Evolutionary conservation across 2,329 filamentous ascomycete species (phyloP).

Genomic region (Bipolaris cookei): DNA sequence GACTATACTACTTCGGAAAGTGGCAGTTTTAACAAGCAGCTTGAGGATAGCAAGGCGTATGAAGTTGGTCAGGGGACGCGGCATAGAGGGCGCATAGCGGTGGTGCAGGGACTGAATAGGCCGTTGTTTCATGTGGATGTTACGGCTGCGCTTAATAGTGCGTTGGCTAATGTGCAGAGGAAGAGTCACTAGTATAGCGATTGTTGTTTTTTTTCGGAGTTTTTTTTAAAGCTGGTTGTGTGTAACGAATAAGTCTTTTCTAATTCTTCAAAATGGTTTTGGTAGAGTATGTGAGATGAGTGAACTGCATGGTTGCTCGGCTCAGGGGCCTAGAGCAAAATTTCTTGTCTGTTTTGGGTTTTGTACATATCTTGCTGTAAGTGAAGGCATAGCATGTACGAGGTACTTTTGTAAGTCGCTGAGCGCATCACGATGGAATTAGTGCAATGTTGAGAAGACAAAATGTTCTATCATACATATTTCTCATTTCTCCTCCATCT

Average conservation of each 20-base stretch:
- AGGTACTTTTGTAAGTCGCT: too few species aligned
- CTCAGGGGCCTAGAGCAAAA: neutral
- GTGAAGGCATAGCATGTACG: neutral
- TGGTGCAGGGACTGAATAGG: slow-evolving; percentile 83
- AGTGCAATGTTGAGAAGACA: neutral
- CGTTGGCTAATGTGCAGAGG: slow-evolving; percentile 73
- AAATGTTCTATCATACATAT: neutral
- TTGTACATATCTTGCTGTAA: neutral
- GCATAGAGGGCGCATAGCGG: slow-evolving; percentile 52
- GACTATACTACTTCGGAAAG: slow-evolving; percentile 25
- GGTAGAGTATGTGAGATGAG: neutral
- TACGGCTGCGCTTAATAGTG: slow-evolving; percentile 88
- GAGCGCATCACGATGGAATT: neutral
- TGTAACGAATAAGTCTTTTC: neutral
- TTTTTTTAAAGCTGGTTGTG: neutral
- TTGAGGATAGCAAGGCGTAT: slow-evolving; percentile 43
- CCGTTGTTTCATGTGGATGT: slow-evolving; percentile 97
- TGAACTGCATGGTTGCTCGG: neutral
- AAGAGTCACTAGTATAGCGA: slow-evolving; percentile 42
- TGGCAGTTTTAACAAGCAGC: slow-evolving; percentile 42
- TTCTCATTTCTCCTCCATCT: neutral
- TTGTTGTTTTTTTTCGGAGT: neutral
- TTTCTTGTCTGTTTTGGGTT: neutral
- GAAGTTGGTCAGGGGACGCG: slow-evolving; percentile 39
- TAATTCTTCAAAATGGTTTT: neutral